Evolutionary conservation across 495 filamentous ascomycete genomes (phyloP), one percentile per base, ranked within the genome.

Genomic region (Podospora conica): DNA sequence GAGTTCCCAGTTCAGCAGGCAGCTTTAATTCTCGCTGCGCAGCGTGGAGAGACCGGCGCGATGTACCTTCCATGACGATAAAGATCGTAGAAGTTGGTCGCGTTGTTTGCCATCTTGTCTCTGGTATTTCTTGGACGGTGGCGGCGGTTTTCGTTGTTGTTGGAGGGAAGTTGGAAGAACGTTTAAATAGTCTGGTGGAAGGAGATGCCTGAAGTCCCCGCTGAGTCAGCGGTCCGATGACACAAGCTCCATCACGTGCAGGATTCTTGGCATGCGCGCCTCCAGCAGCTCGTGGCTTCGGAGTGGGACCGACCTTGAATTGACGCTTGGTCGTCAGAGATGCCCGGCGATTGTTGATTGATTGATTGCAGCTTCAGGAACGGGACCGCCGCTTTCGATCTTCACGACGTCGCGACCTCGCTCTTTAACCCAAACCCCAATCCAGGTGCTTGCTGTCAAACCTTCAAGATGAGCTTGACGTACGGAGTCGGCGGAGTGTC

Each of bases 31-130:
- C 40, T 48, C 40, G 40, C 40, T 8, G 18, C 11, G 15, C 15
- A 48, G 53, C 58, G 53, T 22, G 64, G 40, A 29, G 12, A 33
- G 65, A 40, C 58, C 29, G 31, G 63, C 63, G 53, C 53, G 54
- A 68, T 77, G 75, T 91, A 96, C 93, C 92, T 96, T 87, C 92
- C 95, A 80, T 92, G 90, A 70, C 93, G 91, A 77, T 98, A 98
- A 68, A 98, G 86, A 85, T 98, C 95, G 77, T 97, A 98, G 79
- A 91, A 97, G 66, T 85, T 81, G 68, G 66, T 74, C n/a, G 63
- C 25, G 68, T 63, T 68, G 59, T 60, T 70, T 59, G 76, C 73
- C 76, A 78, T 78, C 33, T n/a, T 77, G 59, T 29, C 56, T 33
- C 23, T 59, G 55, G 21, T 61, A 25, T 69, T 61, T 60, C 20